These are phyloP conservation scores for Tulasnella sp. DNA, from an alignment of 768 basidiomycete genomes.

Conservation along the genomic window DNA sequence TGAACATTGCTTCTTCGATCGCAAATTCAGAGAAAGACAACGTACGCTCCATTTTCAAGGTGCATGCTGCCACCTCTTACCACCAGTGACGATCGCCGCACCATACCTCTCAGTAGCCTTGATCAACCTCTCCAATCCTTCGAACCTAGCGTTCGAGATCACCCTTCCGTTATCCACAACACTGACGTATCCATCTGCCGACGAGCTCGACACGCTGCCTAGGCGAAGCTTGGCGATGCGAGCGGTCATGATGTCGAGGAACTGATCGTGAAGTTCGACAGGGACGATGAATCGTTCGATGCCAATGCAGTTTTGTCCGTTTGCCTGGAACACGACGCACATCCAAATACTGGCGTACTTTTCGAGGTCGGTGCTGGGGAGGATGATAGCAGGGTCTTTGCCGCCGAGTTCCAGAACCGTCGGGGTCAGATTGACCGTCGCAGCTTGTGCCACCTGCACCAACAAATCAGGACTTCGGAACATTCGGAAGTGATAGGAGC, in stretches of 20 bases:
- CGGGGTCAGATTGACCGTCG: constrained; percentile 82
- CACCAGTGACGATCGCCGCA: constrained; percentile 60
- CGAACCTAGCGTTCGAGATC: constrained; percentile 72
- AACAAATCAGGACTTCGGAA: constrained; percentile 29
- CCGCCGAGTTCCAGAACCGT: constrained; percentile 93
- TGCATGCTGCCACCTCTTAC: constrained; percentile 61
- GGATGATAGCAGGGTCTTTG: constrained; percentile 88
- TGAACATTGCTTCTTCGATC: not conserved
- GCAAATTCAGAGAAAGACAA: not conserved
- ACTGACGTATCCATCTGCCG: constrained; percentile 62
- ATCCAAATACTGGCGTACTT: constrained; percentile 80
- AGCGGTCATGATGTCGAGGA: constrained; percentile 61
- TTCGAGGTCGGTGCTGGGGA: constrained; percentile 77
- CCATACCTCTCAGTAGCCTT: constrained; percentile 65
- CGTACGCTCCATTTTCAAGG: constrained; percentile 55
- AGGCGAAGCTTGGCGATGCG: constrained; percentile 66
- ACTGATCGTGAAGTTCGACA: constrained; percentile 64
- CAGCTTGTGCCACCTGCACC: constrained; percentile 71
- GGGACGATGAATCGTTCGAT: constrained; percentile 92
- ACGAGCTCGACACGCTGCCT: constrained; percentile 60
- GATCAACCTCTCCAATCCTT: constrained; percentile 57
- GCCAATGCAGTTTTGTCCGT: constrained; percentile 96
- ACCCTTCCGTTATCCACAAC: constrained; percentile 85
- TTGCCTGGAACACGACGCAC: constrained; percentile 91
- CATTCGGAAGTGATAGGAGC: not conserved